Conservation (phyloP, 306 rosid genomes). For the peach (Prunus persica) region DNA sequence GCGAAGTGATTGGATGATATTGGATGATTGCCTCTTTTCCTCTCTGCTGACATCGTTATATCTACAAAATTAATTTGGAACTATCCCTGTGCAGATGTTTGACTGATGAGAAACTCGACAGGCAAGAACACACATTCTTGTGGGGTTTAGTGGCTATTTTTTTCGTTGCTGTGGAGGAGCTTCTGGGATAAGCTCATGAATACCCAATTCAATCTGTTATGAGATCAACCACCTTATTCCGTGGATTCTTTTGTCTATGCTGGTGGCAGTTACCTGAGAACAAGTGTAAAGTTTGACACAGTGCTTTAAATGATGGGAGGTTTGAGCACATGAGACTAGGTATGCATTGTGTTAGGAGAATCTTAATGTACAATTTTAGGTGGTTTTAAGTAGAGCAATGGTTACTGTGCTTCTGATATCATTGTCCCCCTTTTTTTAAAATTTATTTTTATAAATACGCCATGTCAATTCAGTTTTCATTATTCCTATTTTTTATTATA, state of each 20-base stretch:
- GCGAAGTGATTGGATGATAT: not conserved
- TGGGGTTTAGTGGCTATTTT: conserved; percentile 20
- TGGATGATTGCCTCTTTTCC: not conserved
- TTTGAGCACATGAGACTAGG: conserved; percentile 34
- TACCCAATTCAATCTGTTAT: conserved; percentile 29
- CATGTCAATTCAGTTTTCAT: not conserved
- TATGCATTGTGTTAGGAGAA: conserved; percentile 37
- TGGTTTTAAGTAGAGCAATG: conserved; percentile 26
- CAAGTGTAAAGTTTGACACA: conserved; percentile 5
- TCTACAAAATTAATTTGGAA: conserved; percentile 19
- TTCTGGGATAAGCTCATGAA: conserved; percentile 33
- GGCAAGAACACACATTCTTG: conserved; percentile 22
- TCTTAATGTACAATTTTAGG: conserved; percentile 37
- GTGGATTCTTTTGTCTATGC: conserved; percentile 25
- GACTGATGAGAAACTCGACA: conserved; percentile 32
- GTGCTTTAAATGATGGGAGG: conserved; percentile 20
- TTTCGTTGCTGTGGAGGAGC: conserved; percentile 31
- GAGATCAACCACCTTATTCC: conserved; percentile 25
- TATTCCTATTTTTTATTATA: not conserved
- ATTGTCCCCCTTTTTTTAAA: conserved; percentile 19
- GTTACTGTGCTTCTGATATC: conserved; percentile 8
- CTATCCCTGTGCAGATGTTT: conserved; percentile 67
- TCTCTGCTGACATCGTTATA: not conserved
- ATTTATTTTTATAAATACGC: not conserved
- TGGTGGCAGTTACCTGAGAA: conserved; percentile 21